Base-by-base conservation (phyloP, 345 rosid species). In the Toxicodendron radicans region DNA sequence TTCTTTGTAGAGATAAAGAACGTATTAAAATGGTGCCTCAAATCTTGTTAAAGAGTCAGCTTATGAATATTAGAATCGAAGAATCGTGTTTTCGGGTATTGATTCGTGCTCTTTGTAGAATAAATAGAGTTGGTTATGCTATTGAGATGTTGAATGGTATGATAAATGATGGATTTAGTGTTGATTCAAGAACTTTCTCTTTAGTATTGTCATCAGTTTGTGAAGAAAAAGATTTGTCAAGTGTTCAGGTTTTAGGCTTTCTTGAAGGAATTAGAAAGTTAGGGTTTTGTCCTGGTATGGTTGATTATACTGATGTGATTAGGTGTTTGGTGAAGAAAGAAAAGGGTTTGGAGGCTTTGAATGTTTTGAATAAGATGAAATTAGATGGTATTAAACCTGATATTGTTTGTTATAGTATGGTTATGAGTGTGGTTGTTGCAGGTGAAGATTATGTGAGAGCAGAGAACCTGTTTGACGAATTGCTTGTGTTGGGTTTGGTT, bases 401-500 rank as follows among this genome's bases (percentile, higher is more conserved):
- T 68, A 70, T 87, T 71, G 81, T 79, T 67, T 88, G 90, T 66
- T 89, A 89, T 70, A 87, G 84, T 1, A 77, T 86, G 75, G 79
- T 89, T 35, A 69, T 92, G 56, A 78, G 68, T 43, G 92, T 88
- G 12, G 65, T 88, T 12, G 61, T 88, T 24, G 85, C 75, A 2
- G 79, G 73, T 59, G 87, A 82, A 58, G 83, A 83, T 51, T 92
- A 80, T 67, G 27, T 41, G 13, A 81, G 71, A 69, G 97, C 89
- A 58, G 97, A 91, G 17, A 82, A 88, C 77, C 59, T 92, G 78
- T 95, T 94, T 71, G 94, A 91, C 76, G 92, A 91, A 83, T 65
- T 89, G 87, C 92, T 92, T 72, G 86, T 87, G 71, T 80, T 82
- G 74, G 97, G 99, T 75, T 83, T 95, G 83, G 75, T 85, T 71